Evolutionary conservation across 2,329 filamentous ascomycete genomes (phyloP).

Genomic region (Colletotrichum gloeosporioides): DNA sequence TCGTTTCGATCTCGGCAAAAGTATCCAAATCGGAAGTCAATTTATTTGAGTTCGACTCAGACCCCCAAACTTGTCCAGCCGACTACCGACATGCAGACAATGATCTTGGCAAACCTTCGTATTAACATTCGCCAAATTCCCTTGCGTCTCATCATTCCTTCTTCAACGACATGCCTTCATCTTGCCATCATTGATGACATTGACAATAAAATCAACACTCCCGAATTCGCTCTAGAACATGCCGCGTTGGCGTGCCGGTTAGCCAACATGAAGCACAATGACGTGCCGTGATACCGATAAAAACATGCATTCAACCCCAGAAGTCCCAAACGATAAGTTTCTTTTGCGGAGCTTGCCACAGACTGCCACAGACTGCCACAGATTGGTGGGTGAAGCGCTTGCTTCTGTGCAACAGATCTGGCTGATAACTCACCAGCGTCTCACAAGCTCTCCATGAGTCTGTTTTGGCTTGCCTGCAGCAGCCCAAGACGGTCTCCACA

Average conservation of each 20-base stretch:
- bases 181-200: not conserved
- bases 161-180: not conserved
- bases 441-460: not conserved
- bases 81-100: not conserved
- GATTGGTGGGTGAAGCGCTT: not conserved
- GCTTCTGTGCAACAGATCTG: not conserved
- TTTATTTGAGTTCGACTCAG: not conserved
- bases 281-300: not conserved
- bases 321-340: not conserved
- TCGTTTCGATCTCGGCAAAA: not conserved
- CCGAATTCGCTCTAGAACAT: not conserved
- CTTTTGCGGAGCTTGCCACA: not conserved
- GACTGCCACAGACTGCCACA: not conserved
- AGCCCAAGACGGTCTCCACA: not conserved
- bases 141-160: not conserved
- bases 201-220: not conserved
- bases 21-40: not conserved
- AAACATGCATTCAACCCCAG: not conserved
- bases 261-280: not conserved
- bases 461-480: slow-evolving; percentile 1
- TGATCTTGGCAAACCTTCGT: not conserved
- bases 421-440: not conserved
- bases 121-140: not conserved
- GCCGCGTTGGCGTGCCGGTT: not conserved
- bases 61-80: not conserved